A percentile compares a stretch with the other conserved stretches of the same genome.
phyloP scores from a whole-genome alignment of 2,329 filamentous ascomycete genomes.

The Fusarium guadeloupense region DNA sequence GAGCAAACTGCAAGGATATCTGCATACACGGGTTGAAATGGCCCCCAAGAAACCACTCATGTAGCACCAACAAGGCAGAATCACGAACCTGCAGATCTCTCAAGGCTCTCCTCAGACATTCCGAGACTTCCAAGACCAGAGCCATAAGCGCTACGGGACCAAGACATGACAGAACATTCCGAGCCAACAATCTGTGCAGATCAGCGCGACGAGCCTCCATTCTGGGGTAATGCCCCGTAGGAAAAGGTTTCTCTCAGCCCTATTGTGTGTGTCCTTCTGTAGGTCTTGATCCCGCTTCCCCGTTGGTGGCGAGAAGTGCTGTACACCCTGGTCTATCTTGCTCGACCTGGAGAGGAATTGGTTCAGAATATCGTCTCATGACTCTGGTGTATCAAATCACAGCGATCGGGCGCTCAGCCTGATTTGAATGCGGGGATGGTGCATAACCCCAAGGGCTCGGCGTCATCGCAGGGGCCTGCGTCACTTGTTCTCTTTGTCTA shows the following conservation, averaged over 20 bases:
- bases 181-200: neutral
- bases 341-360: neutral
- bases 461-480: neutral
- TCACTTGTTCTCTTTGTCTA: neutral
- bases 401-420: neutral
- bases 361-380: slow-evolving; percentile 1
- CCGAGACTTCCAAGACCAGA: neutral
- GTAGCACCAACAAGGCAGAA: slow-evolving; percentile 12
- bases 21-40: slow-evolving; percentile 8
- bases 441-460: neutral
- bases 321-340: neutral
- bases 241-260: slow-evolving; percentile 10
- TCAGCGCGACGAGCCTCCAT: neutral
- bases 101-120: neutral
- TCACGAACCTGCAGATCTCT: neutral
- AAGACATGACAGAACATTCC: neutral
- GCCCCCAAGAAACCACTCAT: neutral
- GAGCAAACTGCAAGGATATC: neutral
- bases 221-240: neutral
- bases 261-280: neutral
- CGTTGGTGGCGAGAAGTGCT: neutral
- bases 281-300: neutral
- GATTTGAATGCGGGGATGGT: slow-evolving; percentile 2
- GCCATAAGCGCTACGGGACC: neutral
- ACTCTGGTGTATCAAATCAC: neutral